A percentile compares a stretch with the other conserved stretches of the same genome.
phyloP scores from a whole-genome alignment of 2,329 filamentous ascomycete species.

The Zymoseptoria brevis region DNA sequence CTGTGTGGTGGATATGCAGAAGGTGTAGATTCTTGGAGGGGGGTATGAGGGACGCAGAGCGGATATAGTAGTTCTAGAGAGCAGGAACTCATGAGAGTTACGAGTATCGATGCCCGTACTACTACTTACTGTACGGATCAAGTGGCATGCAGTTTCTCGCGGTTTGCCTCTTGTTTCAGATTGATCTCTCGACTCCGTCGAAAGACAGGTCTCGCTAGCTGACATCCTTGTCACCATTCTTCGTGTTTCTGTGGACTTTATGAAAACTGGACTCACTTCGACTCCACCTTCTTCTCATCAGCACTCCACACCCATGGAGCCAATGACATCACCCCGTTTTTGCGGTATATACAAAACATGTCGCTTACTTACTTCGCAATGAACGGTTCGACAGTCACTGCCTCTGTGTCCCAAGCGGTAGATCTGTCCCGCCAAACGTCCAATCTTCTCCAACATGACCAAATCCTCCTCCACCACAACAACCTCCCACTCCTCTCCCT shows the following conservation, averaged over 20 bases:
- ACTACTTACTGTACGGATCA: neutral
- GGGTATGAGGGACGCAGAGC: neutral
- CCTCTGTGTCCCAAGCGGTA: no score
- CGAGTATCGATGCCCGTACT: neutral
- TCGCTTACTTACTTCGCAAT: neutral
- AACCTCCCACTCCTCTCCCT: neutral
- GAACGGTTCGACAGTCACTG: no score
- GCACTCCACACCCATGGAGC: neutral
- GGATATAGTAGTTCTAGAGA: neutral
- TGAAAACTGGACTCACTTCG: no score
- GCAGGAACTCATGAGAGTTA: neutral
- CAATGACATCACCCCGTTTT: neutral
- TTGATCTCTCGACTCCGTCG: neutral
- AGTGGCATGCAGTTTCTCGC: neutral
- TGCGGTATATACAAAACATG: neutral
- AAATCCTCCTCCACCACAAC: neutral
- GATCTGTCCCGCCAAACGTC: neutral
- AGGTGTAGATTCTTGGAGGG: conserved; percentile 15
- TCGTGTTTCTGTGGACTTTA: neutral
- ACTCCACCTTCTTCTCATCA: no score
- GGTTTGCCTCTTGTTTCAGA: neutral
- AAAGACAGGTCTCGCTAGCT: neutral
- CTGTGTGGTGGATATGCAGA: conserved; percentile 68
- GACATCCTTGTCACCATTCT: neutral
- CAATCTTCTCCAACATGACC: neutral